Evolutionary conservation across 306 rosid genomes (phyloP).

Genomic region (Elaeagnus macrophylla): DNA sequence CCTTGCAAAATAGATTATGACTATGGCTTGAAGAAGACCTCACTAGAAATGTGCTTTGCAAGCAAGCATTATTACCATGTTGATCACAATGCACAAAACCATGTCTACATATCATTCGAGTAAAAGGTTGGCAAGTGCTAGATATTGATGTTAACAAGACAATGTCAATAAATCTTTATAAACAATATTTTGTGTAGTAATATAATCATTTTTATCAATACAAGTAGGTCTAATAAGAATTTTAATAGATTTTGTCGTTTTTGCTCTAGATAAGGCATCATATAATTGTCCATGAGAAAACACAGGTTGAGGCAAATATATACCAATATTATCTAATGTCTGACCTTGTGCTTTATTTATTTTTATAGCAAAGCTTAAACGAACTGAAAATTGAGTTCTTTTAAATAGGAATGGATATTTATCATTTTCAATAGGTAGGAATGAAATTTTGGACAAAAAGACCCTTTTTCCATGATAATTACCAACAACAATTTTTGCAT

Average conservation of each 20-base stretch:
- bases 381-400: no score
- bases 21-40: slow-evolving; percentile 17
- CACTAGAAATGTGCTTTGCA: slow-evolving; percentile 66
- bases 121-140: slow-evolving; percentile 79
- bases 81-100: slow-evolving; percentile 99
- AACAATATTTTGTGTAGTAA: no score
- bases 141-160: no score
- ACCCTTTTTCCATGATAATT: neutral
- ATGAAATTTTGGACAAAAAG: neutral
- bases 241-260: neutral
- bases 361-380: no score
- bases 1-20: neutral
- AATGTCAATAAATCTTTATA: no score
- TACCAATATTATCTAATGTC: neutral
- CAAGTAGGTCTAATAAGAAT: no score
- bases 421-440: neutral
- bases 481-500: no score
- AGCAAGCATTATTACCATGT: slow-evolving; percentile 79
- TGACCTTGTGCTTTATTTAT: slow-evolving; percentile 3
- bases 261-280: slow-evolving; percentile 3
- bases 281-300: slow-evolving; percentile 1
- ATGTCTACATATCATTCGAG: slow-evolving; percentile 96
- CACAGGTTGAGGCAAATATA: neutral
- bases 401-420: neutral
- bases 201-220: no score